Percentiles rank a stretch among this genome's conserved stretches.
phyloP scores from a whole-genome alignment of 1,284 basidiomycete genomes.

The Uromyces viciae-fabae region DNA sequence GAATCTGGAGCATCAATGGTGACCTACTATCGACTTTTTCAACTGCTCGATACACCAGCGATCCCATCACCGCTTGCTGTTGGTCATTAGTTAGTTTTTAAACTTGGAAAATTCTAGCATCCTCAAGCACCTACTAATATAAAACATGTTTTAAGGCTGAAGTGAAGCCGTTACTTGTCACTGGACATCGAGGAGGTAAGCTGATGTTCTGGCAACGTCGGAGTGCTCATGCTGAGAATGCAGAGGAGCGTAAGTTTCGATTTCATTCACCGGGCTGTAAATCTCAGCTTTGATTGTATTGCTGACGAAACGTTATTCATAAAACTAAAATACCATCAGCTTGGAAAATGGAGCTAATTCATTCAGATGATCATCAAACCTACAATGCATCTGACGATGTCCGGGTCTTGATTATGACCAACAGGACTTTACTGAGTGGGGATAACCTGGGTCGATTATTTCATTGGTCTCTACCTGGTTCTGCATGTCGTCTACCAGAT shows the following conservation, averaged over 20 bases:
- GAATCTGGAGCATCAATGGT: constrained; percentile 76
- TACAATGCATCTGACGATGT: not conserved
- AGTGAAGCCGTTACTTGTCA: constrained; percentile 49
- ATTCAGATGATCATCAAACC: constrained; percentile 10
- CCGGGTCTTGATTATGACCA: constrained; percentile 13
- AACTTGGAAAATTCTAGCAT: not conserved
- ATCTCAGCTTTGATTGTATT: too few species aligned
- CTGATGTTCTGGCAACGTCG: constrained; percentile 52
- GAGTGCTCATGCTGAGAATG: constrained; percentile 47
- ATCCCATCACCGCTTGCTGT: constrained; percentile 64
- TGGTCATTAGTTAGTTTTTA: constrained; percentile 70
- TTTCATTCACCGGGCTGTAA: too few species aligned
- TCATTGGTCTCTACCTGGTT: constrained; percentile 51
- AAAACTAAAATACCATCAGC: too few species aligned
- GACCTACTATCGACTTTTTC: constrained; percentile 67
- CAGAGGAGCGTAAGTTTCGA: constrained; percentile 16
- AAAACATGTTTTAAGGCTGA: constrained; percentile 26
- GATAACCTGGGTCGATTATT: constrained; percentile 51
- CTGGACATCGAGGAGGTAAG: constrained; percentile 51
- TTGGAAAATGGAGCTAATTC: constrained; percentile 40
- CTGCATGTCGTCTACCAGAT: constrained; percentile 49
- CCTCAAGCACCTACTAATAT: not conserved
- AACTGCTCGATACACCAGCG: constrained; percentile 55
- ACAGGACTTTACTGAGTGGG: constrained; percentile 48
- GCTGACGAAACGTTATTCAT: too few species aligned